Evolutionary conservation across 2,329 filamentous ascomycete species (phyloP).

Genomic region (Pseudocercospora macadamiae): DNA sequence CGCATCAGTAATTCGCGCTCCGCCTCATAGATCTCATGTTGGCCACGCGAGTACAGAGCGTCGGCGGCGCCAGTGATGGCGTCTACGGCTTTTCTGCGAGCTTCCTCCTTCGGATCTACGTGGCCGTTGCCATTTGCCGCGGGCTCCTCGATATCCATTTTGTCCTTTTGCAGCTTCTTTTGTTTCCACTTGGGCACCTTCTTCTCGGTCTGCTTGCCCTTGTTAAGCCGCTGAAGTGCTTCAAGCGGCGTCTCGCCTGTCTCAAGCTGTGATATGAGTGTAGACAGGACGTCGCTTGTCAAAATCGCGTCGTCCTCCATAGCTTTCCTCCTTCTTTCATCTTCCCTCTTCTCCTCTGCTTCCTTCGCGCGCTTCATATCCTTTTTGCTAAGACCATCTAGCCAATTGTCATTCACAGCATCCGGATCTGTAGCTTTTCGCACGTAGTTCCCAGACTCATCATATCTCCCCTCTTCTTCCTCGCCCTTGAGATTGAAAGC

Average conservation of each 20-base stretch:
- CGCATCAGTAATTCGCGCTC: conserved; percentile 82
- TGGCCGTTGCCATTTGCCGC: conserved; percentile 33
- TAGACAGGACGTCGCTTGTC: conserved; percentile 72
- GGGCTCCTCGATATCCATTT: conserved; percentile 69
- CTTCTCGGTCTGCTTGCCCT: conserved; percentile 52
- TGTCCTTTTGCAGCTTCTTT: conserved; percentile 54
- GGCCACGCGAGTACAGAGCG: conserved; percentile 77
- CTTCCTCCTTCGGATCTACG: conserved; percentile 68
- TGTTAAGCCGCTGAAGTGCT: conserved; percentile 73
- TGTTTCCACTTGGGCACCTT: conserved; percentile 65
- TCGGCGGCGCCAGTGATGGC: conserved; percentile 88
- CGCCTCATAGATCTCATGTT: conserved; percentile 88
- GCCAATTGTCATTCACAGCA: conserved; percentile 86
- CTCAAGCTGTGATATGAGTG: conserved; percentile 73
- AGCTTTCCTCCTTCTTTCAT: conserved; percentile 71
- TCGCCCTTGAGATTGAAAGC: conserved; percentile 93
- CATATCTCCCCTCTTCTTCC: conserved; percentile 89
- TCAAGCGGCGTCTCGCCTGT: conserved; percentile 85
- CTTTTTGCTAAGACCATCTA: conserved; percentile 90
- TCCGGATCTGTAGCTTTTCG: conserved; percentile 88
- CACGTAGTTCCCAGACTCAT: conserved; percentile 88
- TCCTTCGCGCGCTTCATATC: conserved; percentile 87
- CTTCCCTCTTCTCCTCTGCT: conserved; percentile 82
- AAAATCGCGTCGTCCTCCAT: conserved; percentile 74
- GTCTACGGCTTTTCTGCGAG: conserved; percentile 74